A percentile compares a stretch with the other conserved stretches of the same genome.
Evolutionary conservation across 768 basidiomycete species (phyloP).

Genomic region (Boletus barrowsii): DNA sequence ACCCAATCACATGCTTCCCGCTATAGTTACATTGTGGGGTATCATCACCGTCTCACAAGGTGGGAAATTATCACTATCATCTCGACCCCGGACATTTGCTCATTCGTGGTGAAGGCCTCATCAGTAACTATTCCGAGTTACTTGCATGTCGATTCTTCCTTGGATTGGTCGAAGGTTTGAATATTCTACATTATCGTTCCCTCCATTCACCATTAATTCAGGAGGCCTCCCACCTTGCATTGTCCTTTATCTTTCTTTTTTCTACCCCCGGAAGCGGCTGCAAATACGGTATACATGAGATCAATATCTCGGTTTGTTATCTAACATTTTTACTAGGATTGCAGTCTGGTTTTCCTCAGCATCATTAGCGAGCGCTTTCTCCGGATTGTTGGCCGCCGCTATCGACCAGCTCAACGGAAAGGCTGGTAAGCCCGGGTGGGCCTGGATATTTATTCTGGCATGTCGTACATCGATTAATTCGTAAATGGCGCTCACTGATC

Average conservation of each 20-base stretch:
- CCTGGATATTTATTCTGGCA: conserved; percentile 60
- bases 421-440: conserved; percentile 54
- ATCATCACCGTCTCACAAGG: neutral
- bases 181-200: neutral
- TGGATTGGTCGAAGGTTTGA: conserved; percentile 58
- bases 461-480: neutral
- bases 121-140: conserved; percentile 49
- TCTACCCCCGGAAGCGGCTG: conserved; percentile 32
- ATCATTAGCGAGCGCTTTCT: conserved; percentile 57
- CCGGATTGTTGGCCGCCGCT: conserved; percentile 59
- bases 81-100: neutral
- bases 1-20: conserved; percentile 1
- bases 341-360: conserved; percentile 40
- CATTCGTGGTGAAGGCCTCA: conserved; percentile 36
- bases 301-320: neutral
- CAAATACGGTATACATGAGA: conserved; percentile 18
- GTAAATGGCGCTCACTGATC: neutral
- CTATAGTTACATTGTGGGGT: neutral
- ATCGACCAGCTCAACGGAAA: conserved; percentile 55
- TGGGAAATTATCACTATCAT: conserved; percentile 19
- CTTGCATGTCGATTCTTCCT: conserved; percentile 47
- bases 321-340: conserved; percentile 26
- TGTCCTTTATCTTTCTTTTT: conserved; percentile 54
- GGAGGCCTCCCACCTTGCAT: conserved; percentile 58
- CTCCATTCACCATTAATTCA: conserved; percentile 18